Conservation (phyloP, 306 rosid genomes). For the Ammopiptanthus mongolicus region DNA sequence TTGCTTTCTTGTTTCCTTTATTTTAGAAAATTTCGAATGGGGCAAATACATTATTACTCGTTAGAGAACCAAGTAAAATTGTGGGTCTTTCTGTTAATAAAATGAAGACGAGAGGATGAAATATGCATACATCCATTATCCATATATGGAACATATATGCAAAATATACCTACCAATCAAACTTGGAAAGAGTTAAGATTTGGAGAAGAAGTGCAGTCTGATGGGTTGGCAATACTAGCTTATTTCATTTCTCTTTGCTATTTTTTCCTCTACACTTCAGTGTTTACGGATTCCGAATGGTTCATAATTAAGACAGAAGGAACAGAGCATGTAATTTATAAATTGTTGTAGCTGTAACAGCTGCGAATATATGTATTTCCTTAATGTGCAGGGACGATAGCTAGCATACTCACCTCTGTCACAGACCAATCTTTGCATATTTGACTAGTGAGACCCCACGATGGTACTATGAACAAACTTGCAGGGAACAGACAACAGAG, state of each 20-base stretch:
- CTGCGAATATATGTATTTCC: neutral
- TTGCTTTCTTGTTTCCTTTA: neutral
- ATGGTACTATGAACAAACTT: neutral
- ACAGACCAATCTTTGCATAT: neutral
- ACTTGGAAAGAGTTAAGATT: conserved; percentile 1
- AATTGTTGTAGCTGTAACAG: neutral
- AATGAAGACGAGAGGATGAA: neutral
- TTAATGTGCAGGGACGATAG: neutral
- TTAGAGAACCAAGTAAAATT: neutral
- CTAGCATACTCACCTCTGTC: neutral
- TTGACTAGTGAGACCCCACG: conserved; percentile 14
- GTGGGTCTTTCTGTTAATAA: neutral
- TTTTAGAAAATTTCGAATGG: neutral
- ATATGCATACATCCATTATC: neutral
- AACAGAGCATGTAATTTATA: neutral
- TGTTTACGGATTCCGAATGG: neutral
- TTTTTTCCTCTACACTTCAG: neutral
- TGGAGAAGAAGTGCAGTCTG: neutral
- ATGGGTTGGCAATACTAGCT: neutral
- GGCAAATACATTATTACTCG: neutral
- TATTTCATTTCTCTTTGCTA: neutral
- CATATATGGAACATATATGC: neutral
- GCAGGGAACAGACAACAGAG: conserved; percentile 10
- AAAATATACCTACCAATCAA: neutral
- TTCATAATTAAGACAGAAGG: neutral